phyloP scores from a whole-genome alignment of 2,329 filamentous ascomycete genomes.

The Xylaria sp. region DNA sequence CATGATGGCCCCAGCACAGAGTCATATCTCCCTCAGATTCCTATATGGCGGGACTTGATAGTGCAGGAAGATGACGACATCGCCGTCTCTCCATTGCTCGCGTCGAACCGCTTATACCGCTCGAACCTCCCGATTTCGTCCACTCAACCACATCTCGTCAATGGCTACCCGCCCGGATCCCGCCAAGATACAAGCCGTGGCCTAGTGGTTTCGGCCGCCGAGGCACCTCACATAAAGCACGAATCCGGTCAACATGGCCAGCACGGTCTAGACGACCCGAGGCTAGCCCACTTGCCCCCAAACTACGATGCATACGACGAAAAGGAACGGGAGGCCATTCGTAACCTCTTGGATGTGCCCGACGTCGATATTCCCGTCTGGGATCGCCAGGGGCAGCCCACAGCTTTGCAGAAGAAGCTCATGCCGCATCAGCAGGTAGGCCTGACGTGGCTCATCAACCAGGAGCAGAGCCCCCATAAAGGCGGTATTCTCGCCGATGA shows the following conservation, averaged over 20 bases:
- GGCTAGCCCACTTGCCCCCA: not conserved
- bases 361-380: constrained; percentile 34
- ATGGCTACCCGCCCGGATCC: too few relatives aligned
- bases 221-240: not conserved
- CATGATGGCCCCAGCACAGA: not conserved
- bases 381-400: constrained; percentile 32
- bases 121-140: not conserved
- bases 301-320: constrained; percentile 10
- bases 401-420: constrained; percentile 34
- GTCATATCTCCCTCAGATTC: constrained; percentile 10
- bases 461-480: constrained; percentile 44
- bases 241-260: constrained; percentile 18
- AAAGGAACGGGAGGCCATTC: constrained; percentile 32
- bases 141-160: not conserved
- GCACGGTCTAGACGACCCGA: not conserved
- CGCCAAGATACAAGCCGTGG: not conserved
- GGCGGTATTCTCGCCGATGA: constrained; percentile 49
- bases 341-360: constrained; percentile 35
- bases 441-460: constrained; percentile 48
- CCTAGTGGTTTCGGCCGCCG: not conserved
- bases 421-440: constrained; percentile 47
- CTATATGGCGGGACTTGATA: not conserved
- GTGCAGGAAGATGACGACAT: not conserved
- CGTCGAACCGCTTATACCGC: not conserved
- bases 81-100: too few relatives aligned